A percentile compares a stretch with the other conserved stretches of the same genome.
Evolutionary conservation across 179 eudicot species (phyloP).

Genomic region (Camellia oleifera): DNA sequence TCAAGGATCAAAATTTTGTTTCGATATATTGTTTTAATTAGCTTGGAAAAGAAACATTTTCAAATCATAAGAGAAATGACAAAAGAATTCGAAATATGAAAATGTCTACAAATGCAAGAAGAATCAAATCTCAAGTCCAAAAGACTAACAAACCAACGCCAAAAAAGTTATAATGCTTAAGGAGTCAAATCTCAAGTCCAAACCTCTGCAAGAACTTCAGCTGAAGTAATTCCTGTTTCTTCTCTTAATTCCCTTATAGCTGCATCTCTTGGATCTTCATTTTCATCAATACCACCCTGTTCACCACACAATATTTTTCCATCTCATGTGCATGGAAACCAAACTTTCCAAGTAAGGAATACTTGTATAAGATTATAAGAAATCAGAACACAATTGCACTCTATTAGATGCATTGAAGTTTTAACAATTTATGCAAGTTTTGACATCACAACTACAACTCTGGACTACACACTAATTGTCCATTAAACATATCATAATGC

Average conservation of each 20-base stretch:
- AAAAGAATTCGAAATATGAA: neutral
- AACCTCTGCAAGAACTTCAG: constrained; percentile 87
- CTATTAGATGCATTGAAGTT: neutral
- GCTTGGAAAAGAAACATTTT: no score
- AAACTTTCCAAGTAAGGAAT: neutral
- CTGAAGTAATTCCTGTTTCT: constrained; percentile 94
- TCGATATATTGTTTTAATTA: no score
- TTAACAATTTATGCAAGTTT: neutral
- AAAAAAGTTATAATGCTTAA: neutral
- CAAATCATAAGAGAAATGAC: neutral
- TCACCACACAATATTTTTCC: constrained; percentile 12
- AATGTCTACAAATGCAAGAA: no score
- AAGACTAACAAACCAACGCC: constrained; percentile 8
- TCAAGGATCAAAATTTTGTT: no score
- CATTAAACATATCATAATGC: neutral
- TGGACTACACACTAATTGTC: neutral
- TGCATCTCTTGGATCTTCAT: constrained; percentile 78
- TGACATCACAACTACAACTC: neutral
- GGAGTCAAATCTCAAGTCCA: constrained; percentile 11
- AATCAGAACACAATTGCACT: constrained; percentile 1
- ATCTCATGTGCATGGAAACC: neutral
- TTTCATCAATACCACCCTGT: constrained; percentile 92
- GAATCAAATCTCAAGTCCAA: neutral
- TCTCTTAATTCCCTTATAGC: constrained; percentile 88
- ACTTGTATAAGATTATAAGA: neutral